Evolutionary conservation across 176 grass and related monocot species (phyloP).

Genomic region (Guadua angustifolia): DNA sequence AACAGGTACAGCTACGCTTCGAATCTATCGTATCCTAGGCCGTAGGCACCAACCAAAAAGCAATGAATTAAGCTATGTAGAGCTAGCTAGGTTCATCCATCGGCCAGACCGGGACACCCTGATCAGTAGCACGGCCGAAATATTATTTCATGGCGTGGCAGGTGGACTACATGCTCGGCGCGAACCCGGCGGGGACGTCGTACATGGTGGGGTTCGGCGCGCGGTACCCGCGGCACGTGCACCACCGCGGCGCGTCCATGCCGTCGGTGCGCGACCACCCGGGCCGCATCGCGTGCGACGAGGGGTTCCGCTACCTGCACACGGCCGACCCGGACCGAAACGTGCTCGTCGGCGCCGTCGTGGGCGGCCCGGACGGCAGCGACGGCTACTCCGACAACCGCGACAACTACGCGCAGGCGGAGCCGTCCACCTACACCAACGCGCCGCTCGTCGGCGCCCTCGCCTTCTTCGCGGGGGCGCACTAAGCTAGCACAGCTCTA

Average conservation of each 20-base stretch:
- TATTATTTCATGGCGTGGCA: background rate
- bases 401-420: slow-evolving; percentile 56
- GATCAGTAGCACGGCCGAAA: too few relatives aligned
- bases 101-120: too few relatives aligned
- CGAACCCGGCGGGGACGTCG: slow-evolving; percentile 51
- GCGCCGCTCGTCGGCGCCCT: slow-evolving; percentile 66
- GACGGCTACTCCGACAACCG: slow-evolving; percentile 53
- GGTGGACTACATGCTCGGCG: slow-evolving; percentile 77
- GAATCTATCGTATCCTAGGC: too few relatives aligned
- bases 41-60: background rate
- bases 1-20: slow-evolving; percentile 28
- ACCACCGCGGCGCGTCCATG: slow-evolving; percentile 94
- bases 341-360: slow-evolving; percentile 61
- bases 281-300: slow-evolving; percentile 38
- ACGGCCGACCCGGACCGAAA: slow-evolving; percentile 52
- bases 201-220: slow-evolving; percentile 71
- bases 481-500: background rate
- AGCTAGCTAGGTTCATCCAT: too few relatives aligned
- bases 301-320: slow-evolving; percentile 61
- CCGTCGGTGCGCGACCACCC: slow-evolving; percentile 65
- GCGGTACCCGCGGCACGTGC: slow-evolving; percentile 58
- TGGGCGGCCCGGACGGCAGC: slow-evolving; percentile 47
- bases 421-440: slow-evolving; percentile 70
- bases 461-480: slow-evolving; percentile 54
- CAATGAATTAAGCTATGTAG: too few relatives aligned